Evolutionary conservation across 345 rosid species (phyloP).

Genomic region (Hibiscus syriacus): DNA sequence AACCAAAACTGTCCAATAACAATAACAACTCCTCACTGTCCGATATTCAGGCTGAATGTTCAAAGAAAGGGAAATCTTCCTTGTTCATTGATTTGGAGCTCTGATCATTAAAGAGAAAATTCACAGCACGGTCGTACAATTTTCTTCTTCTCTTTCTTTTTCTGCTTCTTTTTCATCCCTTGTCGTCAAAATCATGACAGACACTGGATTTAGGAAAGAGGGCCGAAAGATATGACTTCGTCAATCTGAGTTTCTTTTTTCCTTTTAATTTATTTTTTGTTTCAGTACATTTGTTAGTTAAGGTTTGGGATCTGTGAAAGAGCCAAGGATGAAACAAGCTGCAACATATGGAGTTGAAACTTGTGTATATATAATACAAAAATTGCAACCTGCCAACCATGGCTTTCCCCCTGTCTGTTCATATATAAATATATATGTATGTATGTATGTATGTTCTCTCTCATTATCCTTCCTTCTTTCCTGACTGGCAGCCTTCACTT

Average conservation of each 20-base stretch:
- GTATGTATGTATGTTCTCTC: background rate
- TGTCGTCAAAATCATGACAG: constrained; percentile 14
- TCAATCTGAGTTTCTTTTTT: constrained; percentile 2
- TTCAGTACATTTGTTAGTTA: constrained; percentile 13
- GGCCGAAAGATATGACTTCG: background rate
- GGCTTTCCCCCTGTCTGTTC: background rate
- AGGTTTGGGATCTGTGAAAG: constrained; percentile 27
- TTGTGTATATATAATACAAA: constrained; percentile 22
- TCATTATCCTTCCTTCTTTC: background rate
- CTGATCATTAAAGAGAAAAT: constrained; percentile 20
- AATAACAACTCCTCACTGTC: background rate
- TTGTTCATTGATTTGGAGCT: constrained; percentile 61
- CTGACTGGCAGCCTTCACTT: constrained; percentile 8
- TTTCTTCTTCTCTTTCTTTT: background rate
- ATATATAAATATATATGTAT: background rate
- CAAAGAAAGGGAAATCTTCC: constrained; percentile 62
- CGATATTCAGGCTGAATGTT: constrained; percentile 20
- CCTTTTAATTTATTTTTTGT: background rate
- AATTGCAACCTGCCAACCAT: background rate
- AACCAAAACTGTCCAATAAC: background rate
- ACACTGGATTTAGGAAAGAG: background rate
- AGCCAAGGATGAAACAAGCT: constrained; percentile 3
- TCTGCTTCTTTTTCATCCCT: constrained; percentile 6
- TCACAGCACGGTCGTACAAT: background rate
- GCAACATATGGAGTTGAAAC: constrained; percentile 10